Percentiles rank a stretch among this genome's conserved stretches.
phyloP scores from a whole-genome alignment of 2,329 filamentous ascomycete genomes.

The Knufia petricola region DNA sequence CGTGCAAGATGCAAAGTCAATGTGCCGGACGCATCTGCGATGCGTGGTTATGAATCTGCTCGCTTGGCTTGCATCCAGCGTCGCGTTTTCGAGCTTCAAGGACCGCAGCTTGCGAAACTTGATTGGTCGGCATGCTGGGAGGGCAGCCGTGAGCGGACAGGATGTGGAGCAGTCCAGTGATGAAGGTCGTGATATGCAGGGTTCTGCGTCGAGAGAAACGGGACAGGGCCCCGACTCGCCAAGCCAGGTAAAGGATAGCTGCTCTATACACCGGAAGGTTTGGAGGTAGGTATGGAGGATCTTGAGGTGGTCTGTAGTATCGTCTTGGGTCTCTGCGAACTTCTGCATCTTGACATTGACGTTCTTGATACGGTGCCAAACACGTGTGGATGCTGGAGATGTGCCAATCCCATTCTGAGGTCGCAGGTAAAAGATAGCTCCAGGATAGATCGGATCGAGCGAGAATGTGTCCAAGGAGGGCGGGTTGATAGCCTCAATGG shows the following conservation, averaged over 20 bases:
- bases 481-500: conserved; percentile 64
- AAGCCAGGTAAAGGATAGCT: conserved; percentile 68
- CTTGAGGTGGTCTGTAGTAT: conserved; percentile 60
- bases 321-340: conserved; percentile 55
- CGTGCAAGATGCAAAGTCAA: conserved; percentile 68
- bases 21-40: conserved; percentile 59
- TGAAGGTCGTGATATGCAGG: conserved; percentile 49
- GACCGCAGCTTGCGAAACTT: conserved; percentile 58
- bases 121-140: conserved; percentile 43
- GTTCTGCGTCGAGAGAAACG: conserved; percentile 58
- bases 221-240: conserved; percentile 65
- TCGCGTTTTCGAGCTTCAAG: conserved; percentile 62
- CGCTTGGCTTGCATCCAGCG: conserved; percentile 63
- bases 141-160: conserved; percentile 30
- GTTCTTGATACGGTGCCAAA: conserved; percentile 69
- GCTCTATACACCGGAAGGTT: conserved; percentile 56
- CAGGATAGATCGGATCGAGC: conserved; percentile 63
- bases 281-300: conserved; percentile 74
- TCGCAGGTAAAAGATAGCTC: conserved; percentile 67
- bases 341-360: conserved; percentile 63
- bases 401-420: conserved; percentile 65
- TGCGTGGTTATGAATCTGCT: conserved; percentile 59
- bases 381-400: conserved; percentile 58
- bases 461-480: conserved; percentile 59
- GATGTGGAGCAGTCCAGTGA: conserved; percentile 26